Conservation (phyloP, 495 filamentous ascomycete species). For the Delitschia confertaspora region DNA sequence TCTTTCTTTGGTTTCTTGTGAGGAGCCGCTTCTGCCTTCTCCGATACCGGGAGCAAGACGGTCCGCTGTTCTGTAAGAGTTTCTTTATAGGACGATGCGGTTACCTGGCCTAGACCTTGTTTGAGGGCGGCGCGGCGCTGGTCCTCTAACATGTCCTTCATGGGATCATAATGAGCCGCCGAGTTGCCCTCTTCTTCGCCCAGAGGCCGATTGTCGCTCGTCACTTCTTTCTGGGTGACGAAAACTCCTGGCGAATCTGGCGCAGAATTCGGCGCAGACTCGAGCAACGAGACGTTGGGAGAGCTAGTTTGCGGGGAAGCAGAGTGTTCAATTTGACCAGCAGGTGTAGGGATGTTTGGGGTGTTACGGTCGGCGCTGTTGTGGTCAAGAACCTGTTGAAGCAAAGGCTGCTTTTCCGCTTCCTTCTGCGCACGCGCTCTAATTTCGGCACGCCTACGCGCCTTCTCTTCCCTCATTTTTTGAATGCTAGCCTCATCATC, state of each 20-base stretch:
- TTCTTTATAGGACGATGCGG: slow-evolving; percentile 55
- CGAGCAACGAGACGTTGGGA: slow-evolving; percentile 41
- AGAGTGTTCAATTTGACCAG: slow-evolving; percentile 15
- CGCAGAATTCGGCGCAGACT: slow-evolving; percentile 41
- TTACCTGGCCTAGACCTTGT: slow-evolving; percentile 47
- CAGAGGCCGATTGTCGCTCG: slow-evolving; percentile 42
- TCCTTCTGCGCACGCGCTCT: slow-evolving; percentile 56
- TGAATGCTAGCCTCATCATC: slow-evolving; percentile 3
- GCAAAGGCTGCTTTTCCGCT: slow-evolving; percentile 52
- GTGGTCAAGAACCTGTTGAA: slow-evolving; percentile 65
- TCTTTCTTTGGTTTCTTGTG: slow-evolving; percentile 45
- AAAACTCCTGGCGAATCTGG: slow-evolving; percentile 49
- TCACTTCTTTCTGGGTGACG: slow-evolving; percentile 53
- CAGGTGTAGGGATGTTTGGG: slow-evolving; percentile 40
- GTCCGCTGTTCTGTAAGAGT: slow-evolving; percentile 49
- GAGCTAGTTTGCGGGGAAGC: slow-evolving; percentile 31
- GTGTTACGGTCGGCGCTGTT: slow-evolving; percentile 49
- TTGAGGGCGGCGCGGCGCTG: slow-evolving; percentile 59
- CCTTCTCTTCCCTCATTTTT: slow-evolving; percentile 70
- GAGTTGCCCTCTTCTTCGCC: slow-evolving; percentile 69
- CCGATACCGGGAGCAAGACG: slow-evolving; percentile 36
- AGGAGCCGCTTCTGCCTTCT: slow-evolving; percentile 30
- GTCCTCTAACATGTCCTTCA: slow-evolving; percentile 85
- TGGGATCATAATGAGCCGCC: slow-evolving; percentile 93
- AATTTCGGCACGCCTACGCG: slow-evolving; percentile 79